These are phyloP conservation scores for Ustilago sp. DNA, from an alignment of 1,284 basidiomycete genomes.

Conservation along the genomic window DNA sequence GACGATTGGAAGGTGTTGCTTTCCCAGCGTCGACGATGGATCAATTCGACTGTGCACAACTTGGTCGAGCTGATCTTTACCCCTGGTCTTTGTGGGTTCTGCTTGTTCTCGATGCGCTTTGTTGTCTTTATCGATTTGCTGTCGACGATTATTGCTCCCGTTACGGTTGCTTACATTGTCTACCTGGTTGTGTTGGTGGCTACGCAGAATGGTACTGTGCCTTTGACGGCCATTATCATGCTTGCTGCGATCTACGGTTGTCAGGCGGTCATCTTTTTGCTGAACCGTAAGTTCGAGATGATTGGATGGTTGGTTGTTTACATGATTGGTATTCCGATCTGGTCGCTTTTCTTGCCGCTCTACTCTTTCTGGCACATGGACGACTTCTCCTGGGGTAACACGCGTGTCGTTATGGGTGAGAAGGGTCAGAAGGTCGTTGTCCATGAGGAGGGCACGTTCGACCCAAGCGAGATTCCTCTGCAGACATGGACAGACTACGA, in stretches of 20 bases:
- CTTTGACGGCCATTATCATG: constrained; percentile 82
- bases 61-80: constrained; percentile 90
- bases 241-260: constrained; percentile 90
- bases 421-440: constrained; percentile 85
- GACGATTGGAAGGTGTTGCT: constrained; percentile 91
- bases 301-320: constrained; percentile 67
- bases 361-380: constrained; percentile 99
- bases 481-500: constrained; percentile 92
- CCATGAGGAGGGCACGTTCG: constrained; percentile 95
- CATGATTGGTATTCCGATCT: constrained; percentile 83
- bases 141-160: constrained; percentile 83
- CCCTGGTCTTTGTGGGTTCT: constrained; percentile 94
- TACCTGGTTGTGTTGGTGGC: constrained; percentile 73
- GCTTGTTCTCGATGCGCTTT: constrained; percentile 93
- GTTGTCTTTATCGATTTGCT: constrained; percentile 92
- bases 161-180: constrained; percentile 80
- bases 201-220: constrained; percentile 57
- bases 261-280: constrained; percentile 69
- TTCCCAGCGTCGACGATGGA: constrained; percentile 99
- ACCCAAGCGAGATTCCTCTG: constrained; percentile 93
- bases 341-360: constrained; percentile 91
- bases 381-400: constrained; percentile 94
- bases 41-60: constrained; percentile 99
- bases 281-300: constrained; percentile 69
- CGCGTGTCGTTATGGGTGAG: constrained; percentile 92